These are phyloP conservation scores for Ziziphus jujuba DNA, from an alignment of 306 rosid species.

Conservation along the genomic window DNA sequence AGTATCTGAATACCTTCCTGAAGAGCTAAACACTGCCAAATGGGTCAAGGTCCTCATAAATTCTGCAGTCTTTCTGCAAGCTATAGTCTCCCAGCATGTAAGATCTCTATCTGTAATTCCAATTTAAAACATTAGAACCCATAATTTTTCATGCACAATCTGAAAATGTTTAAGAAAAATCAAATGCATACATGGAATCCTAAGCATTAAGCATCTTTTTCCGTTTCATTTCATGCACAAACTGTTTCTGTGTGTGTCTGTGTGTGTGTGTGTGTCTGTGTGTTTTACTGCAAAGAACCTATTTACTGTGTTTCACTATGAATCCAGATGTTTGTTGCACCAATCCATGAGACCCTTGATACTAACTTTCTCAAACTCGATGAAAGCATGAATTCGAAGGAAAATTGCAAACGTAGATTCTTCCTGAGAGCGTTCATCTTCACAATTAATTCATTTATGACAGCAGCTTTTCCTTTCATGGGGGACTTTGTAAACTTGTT, in stretches of 20 bases:
- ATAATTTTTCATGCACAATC: neutral
- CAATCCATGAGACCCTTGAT: constrained; percentile 54
- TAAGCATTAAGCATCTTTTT: no score
- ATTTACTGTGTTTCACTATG: no score
- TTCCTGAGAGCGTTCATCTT: constrained; percentile 34
- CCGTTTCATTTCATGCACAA: no score
- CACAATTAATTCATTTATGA: constrained; percentile 36
- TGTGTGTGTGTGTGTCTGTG: no score
- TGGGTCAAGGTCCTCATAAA: constrained; percentile 47
- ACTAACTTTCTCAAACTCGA: constrained; percentile 42
- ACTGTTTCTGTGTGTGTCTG: no score
- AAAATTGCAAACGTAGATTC: constrained; percentile 44
- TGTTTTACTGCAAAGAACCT: no score
- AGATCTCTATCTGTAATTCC: neutral
- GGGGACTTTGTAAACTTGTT: constrained; percentile 57
- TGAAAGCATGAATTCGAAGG: constrained; percentile 37
- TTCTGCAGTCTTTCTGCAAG: constrained; percentile 45
- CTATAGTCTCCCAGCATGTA: constrained; percentile 57
- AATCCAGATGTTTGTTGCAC: constrained; percentile 48
- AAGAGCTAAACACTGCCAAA: constrained; percentile 47
- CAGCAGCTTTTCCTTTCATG: constrained; percentile 61
- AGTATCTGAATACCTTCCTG: constrained; percentile 45
- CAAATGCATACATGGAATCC: neutral
- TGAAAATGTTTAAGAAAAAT: no score
- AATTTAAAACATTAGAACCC: neutral